These are phyloP conservation scores for Achaetomiella virescens DNA, from an alignment of 495 filamentous ascomycete genomes.

Conservation along the genomic window DNA sequence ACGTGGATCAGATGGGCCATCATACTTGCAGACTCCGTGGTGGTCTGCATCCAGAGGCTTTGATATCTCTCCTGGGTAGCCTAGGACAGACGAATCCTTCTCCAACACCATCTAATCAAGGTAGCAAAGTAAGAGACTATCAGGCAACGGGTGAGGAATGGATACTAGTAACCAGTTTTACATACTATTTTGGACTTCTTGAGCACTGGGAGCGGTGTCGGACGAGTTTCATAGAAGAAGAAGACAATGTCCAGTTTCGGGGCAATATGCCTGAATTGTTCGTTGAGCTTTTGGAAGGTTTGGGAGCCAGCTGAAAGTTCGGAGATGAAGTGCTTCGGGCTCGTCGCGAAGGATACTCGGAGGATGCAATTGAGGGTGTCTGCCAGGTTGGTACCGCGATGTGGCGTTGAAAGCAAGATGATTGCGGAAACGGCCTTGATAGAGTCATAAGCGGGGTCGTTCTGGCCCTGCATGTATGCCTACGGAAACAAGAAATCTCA, in stretches of 20 bases:
- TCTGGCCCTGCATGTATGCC: conserved; percentile 34
- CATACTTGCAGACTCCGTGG: conserved; percentile 44
- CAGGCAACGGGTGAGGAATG: too few relatives aligned
- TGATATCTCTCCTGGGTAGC: conserved; percentile 38
- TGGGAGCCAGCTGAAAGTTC: conserved; percentile 36
- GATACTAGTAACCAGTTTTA: too few relatives aligned
- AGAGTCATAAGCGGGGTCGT: conserved; percentile 32
- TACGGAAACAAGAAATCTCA: too few relatives aligned
- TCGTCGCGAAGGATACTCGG: conserved; percentile 18
- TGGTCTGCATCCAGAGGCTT: conserved; percentile 44
- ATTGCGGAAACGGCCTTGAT: conserved; percentile 30
- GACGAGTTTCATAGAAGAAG: conserved; percentile 47
- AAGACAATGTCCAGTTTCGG: conserved; percentile 30
- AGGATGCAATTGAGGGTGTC: conserved; percentile 33
- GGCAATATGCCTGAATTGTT: conserved; percentile 42
- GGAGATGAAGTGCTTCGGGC: conserved; percentile 35
- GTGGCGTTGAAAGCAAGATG: conserved; percentile 45
- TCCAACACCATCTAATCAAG: conserved; percentile 39
- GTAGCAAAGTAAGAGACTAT: too few relatives aligned
- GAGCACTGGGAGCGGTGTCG: conserved; percentile 27
- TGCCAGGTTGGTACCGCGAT: conserved; percentile 42
- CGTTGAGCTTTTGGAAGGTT: conserved; percentile 39
- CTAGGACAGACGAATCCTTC: conserved; percentile 41
- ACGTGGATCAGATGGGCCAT: conserved; percentile 33
- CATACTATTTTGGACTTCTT: conserved; percentile 19